Evolutionary conservation across 148 eudicot species (phyloP).

Genomic region (Fagopyrum esculentum): DNA sequence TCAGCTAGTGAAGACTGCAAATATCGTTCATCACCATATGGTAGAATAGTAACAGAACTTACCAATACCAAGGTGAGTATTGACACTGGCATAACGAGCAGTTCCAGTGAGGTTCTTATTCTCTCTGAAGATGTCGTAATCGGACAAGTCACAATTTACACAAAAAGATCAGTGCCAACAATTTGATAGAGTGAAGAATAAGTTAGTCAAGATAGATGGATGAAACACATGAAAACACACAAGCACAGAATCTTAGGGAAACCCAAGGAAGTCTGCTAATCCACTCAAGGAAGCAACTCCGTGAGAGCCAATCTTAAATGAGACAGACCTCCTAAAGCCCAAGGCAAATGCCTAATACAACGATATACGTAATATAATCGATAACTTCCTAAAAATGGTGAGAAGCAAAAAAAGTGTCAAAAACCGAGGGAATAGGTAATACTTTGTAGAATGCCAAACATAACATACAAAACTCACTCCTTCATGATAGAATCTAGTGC

Average conservation of each 20-base stretch:
- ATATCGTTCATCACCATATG: neutral
- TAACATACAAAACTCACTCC: neutral
- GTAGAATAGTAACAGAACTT: slow-evolving; percentile 19
- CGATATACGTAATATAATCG: too few species aligned
- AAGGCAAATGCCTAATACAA: too few species aligned
- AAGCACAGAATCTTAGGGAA: too few species aligned
- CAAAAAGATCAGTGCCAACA: neutral
- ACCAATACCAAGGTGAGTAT: slow-evolving; percentile 98
- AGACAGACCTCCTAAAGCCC: too few species aligned
- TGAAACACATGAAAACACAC: too few species aligned
- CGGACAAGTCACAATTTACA: neutral
- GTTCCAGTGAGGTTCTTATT: slow-evolving; percentile 97
- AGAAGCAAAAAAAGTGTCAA: neutral
- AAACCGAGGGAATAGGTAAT: neutral
- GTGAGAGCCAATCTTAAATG: too few species aligned
- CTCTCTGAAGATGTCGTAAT: slow-evolving; percentile 41
- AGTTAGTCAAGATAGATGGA: too few species aligned
- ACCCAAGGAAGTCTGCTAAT: too few species aligned
- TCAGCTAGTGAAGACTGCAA: neutral
- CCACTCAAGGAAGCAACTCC: too few species aligned
- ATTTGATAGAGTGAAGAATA: too few species aligned
- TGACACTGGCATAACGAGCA: slow-evolving; percentile 98
- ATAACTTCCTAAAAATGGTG: neutral
- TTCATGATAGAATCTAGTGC: neutral
- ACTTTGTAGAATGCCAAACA: neutral